These are phyloP conservation scores for Lactarius vividus DNA, from an alignment of 768 basidiomycete genomes.

Conservation along the genomic window DNA sequence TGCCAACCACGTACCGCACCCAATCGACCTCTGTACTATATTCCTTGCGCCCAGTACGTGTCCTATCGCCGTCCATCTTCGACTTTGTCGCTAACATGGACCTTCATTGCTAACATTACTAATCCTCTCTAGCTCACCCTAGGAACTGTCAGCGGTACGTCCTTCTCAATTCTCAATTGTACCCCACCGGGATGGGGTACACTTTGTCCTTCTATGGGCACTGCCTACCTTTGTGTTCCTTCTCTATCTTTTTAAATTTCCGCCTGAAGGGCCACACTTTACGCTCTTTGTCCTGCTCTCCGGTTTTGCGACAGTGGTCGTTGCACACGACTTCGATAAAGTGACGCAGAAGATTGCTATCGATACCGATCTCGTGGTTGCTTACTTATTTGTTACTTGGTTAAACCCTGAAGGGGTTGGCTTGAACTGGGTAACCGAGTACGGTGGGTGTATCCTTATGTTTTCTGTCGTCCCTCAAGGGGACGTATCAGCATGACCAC, in stretches of 20 bases:
- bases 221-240: neutral
- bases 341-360: neutral
- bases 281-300: neutral
- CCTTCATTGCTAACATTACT: neutral
- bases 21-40: neutral
- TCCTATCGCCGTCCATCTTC: neutral
- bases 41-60: slow-evolving; percentile 1
- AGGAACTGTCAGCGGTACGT: slow-evolving; percentile 8
- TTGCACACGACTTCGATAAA: neutral
- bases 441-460: neutral
- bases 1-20: neutral
- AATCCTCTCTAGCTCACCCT: neutral
- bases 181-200: neutral
- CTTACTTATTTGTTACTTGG: neutral
- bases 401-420: slow-evolving; percentile 21
- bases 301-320: neutral
- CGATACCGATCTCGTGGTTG: neutral
- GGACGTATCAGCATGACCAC: neutral
- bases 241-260: neutral
- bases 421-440: neutral
- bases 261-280: slow-evolving; percentile 11
- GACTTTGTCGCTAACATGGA: neutral
- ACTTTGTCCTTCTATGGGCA: neutral
- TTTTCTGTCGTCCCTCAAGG: slow-evolving; percentile 13
- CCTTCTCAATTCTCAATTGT: neutral